Conservation (phyloP, 192 early-diverging fungal species). For the Backusella morwellensis region DNA sequence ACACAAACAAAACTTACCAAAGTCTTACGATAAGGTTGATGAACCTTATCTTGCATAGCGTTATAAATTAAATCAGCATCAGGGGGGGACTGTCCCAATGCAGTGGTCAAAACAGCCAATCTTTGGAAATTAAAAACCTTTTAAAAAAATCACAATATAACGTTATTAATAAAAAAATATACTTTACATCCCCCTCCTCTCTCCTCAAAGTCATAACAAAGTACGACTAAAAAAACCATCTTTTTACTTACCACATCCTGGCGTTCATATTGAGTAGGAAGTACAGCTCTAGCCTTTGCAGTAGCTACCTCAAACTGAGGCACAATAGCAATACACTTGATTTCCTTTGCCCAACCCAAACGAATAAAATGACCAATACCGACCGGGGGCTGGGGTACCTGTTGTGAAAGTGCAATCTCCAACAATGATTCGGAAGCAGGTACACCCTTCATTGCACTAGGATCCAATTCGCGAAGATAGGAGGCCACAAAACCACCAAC, state of each 20-base stretch:
- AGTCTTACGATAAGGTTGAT: constrained; percentile 93
- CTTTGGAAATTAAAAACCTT: constrained; percentile 90
- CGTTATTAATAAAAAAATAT: not conserved
- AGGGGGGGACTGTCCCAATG: constrained; percentile 69
- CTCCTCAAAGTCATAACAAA: not conserved
- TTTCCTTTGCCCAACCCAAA: constrained; percentile 64
- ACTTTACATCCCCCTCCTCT: not conserved
- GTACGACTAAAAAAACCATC: not conserved
- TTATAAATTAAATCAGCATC: constrained; percentile 79
- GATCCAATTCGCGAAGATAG: constrained; percentile 66
- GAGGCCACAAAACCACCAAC: constrained; percentile 93
- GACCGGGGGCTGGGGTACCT: constrained; percentile 50
- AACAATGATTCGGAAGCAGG: constrained; percentile 49
- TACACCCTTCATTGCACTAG: constrained; percentile 41
- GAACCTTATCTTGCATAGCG: constrained; percentile 96
- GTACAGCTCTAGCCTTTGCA: constrained; percentile 82
- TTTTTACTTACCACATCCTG: constrained; percentile 70
- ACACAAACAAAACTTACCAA: constrained; percentile 53
- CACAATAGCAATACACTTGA: constrained; percentile 74
- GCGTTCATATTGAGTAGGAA: constrained; percentile 75
- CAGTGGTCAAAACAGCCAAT: constrained; percentile 85
- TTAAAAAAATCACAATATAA: not conserved
- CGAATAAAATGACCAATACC: constrained; percentile 70
- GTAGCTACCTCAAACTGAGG: constrained; percentile 95
- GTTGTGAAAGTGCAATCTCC: constrained; percentile 31